Evolutionary conservation across 495 filamentous ascomycete genomes (phyloP).

Genomic region (Penicillium macrosclerotiorum): DNA sequence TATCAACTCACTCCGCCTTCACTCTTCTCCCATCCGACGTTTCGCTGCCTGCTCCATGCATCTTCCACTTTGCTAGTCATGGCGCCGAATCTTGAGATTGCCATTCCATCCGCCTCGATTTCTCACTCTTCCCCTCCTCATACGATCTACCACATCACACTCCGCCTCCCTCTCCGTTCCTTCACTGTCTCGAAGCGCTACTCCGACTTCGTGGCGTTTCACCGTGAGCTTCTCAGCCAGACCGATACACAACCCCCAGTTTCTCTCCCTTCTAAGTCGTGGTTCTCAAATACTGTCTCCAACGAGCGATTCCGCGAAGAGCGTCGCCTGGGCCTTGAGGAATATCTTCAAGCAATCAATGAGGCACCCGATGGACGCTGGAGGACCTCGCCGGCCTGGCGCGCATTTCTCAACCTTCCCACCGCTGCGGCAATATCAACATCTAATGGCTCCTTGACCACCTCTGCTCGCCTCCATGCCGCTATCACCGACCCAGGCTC

Average conservation of each 20-base stretch:
- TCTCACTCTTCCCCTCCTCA: slow-evolving; percentile 65
- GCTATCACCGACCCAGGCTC: slow-evolving; percentile 46
- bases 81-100: slow-evolving; percentile 75
- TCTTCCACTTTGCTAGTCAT: slow-evolving; percentile 39
- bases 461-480: slow-evolving; percentile 38
- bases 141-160: slow-evolving; percentile 88
- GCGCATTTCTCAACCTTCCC: slow-evolving; percentile 82
- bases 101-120: slow-evolving; percentile 73
- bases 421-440: slow-evolving; percentile 44
- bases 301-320: slow-evolving; percentile 77
- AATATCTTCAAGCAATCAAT: slow-evolving; percentile 80
- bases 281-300: slow-evolving; percentile 75
- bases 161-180: slow-evolving; percentile 83
- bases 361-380: slow-evolving; percentile 72
- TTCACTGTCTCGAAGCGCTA: slow-evolving; percentile 90
- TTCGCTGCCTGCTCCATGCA: not conserved
- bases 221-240: slow-evolving; percentile 63
- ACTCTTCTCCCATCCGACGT: not conserved
- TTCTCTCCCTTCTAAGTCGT: slow-evolving; percentile 77
- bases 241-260: slow-evolving; percentile 61
- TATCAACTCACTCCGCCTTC: not conserved
- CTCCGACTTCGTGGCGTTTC: slow-evolving; percentile 81
- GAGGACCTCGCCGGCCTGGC: slow-evolving; percentile 82
- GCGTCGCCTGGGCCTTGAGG: slow-evolving; percentile 71
- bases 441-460: slow-evolving; percentile 34